Conservation (phyloP, 257 asterid species). For the Dorcoceras hygrometricum region DNA sequence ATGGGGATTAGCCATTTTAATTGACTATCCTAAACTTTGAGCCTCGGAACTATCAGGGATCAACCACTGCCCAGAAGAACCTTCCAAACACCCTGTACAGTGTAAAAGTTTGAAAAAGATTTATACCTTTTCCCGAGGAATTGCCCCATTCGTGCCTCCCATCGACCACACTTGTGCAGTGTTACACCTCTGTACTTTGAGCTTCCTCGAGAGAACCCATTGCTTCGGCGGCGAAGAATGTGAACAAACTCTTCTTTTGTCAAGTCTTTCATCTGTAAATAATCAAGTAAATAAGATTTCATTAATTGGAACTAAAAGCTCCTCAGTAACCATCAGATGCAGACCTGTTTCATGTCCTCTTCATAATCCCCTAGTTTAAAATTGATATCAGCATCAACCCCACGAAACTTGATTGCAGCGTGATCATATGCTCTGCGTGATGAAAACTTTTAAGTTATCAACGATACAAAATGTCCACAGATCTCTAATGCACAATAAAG, state of each 20-base stretch:
- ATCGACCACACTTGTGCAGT: constrained; percentile 63
- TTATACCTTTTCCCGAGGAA: constrained; percentile 69
- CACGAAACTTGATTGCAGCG: constrained; percentile 87
- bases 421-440: constrained; percentile 71
- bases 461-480: constrained; percentile 4
- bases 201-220: constrained; percentile 68
- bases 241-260: constrained; percentile 74
- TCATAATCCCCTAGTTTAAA: constrained; percentile 61
- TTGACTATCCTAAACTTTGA: constrained; percentile 22
- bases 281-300: constrained; percentile 19
- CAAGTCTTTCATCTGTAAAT: constrained; percentile 55
- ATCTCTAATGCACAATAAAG: not conserved
- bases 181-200: constrained; percentile 74
- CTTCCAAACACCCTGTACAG: not conserved
- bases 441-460: constrained; percentile 5
- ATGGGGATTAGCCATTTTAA: constrained; percentile 26
- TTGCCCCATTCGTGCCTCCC: constrained; percentile 81
- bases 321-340: not conserved
- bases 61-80: constrained; percentile 15
- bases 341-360: constrained; percentile 76
- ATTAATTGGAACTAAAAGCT: constrained; percentile 11
- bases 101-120: not conserved
- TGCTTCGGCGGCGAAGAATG: constrained; percentile 72
- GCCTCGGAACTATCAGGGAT: not conserved
- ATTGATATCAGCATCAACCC: constrained; percentile 84